Conservation (phyloP, 176 grass and related monocot species). For the Eleusine coracana region DNA sequence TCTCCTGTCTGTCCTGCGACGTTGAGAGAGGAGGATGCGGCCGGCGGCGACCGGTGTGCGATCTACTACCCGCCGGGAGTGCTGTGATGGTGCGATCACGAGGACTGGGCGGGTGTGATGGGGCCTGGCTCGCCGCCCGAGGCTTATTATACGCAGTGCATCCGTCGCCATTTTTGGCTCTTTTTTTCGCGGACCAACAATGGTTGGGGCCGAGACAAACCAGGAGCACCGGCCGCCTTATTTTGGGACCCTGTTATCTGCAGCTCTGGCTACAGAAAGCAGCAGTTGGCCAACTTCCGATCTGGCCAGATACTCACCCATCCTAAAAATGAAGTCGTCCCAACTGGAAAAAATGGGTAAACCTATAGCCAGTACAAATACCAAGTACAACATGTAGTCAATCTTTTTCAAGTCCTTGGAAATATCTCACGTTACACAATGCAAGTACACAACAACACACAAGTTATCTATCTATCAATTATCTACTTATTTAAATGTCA, state of each 20-base stretch:
- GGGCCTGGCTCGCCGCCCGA: neutral
- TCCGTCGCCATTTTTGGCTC: conserved; percentile 18
- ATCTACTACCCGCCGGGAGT: neutral
- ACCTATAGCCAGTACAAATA: too few relatives aligned
- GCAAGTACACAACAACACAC: too few relatives aligned
- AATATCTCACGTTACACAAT: too few relatives aligned
- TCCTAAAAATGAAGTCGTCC: too few relatives aligned
- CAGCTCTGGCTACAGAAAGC: too few relatives aligned
- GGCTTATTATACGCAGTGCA: neutral
- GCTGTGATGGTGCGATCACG: neutral
- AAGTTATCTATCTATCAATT: too few relatives aligned
- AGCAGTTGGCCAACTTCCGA: too few relatives aligned
- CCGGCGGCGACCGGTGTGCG: conserved; percentile 6
- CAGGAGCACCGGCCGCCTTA: conserved; percentile 21
- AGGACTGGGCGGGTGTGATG: neutral
- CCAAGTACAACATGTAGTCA: too few relatives aligned
- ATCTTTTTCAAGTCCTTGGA: too few relatives aligned
- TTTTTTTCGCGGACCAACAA: neutral
- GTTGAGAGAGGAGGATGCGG: neutral
- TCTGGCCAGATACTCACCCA: too few relatives aligned
- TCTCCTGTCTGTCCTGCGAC: neutral
- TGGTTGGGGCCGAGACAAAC: conserved; percentile 6
- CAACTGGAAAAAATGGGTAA: too few relatives aligned
- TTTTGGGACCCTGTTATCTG: neutral
- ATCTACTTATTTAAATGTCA: too few relatives aligned